Conservation (phyloP, 805 yeast species). For the Saccharomycopsis malanga region DNA sequence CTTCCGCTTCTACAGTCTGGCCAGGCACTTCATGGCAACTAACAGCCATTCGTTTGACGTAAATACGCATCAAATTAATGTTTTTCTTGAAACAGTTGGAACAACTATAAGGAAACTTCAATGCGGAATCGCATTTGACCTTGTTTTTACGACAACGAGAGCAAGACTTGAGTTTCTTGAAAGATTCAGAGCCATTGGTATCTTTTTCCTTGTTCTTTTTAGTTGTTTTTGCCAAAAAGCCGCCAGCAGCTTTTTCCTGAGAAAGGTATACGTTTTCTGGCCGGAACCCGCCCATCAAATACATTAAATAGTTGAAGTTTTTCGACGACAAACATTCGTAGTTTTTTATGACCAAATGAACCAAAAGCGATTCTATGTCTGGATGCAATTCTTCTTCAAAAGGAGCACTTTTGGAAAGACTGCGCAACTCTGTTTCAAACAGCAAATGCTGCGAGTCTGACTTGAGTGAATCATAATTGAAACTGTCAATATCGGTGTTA, state of each 20-base stretch:
- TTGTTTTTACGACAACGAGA: conserved; percentile 21
- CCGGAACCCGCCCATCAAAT: conserved; percentile 11
- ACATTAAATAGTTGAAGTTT: conserved; percentile 19
- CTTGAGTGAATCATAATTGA: conserved; percentile 13
- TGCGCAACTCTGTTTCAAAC: neutral
- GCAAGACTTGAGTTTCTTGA: conserved; percentile 21
- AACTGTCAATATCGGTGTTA: conserved; percentile 12
- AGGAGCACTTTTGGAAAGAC: neutral
- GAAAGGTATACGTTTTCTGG: conserved; percentile 6
- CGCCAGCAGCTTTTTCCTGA: neutral
- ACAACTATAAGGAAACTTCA: conserved; percentile 21
- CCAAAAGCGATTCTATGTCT: neutral
- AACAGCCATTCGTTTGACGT: neutral
- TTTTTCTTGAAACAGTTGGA: conserved; percentile 21
- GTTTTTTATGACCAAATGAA: conserved; percentile 11
- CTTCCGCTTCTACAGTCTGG: neutral
- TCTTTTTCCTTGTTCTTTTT: neutral
- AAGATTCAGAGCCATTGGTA: neutral
- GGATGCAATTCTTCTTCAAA: neutral
- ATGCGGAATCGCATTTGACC: conserved; percentile 20
- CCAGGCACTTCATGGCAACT: neutral
- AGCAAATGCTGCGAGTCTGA: conserved; percentile 7
- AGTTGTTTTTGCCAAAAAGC: too few species aligned
- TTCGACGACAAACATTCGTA: conserved; percentile 14
- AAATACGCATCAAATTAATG: conserved; percentile 12